Conservation (phyloP, 140 eudicot species). For the Senecio squalidus region DNA sequence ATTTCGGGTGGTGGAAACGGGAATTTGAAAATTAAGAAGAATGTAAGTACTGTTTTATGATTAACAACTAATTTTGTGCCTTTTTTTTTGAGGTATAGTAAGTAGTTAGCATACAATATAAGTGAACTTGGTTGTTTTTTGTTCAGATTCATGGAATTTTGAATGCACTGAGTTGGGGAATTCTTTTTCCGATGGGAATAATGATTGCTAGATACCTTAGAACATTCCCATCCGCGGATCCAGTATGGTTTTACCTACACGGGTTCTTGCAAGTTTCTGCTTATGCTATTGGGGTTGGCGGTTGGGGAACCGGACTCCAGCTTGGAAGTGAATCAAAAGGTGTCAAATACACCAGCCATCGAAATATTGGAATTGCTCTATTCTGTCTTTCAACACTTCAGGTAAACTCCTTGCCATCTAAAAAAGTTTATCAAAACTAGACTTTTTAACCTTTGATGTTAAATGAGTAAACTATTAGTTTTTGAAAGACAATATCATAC, state of each 20-base stretch:
- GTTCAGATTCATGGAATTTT: slow-evolving; percentile 80
- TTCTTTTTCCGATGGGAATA: slow-evolving; percentile 66
- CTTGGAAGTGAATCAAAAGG: slow-evolving; percentile 80
- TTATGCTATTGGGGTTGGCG: slow-evolving; percentile 86
- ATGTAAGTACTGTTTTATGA: slow-evolving; percentile 37
- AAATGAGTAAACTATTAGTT: no score
- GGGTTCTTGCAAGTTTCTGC: slow-evolving; percentile 62
- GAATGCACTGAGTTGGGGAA: slow-evolving; percentile 82
- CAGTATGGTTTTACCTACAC: slow-evolving; percentile 88
- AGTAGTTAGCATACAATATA: neutral
- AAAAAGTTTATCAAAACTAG: neutral
- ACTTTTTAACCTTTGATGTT: neutral
- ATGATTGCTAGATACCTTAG: slow-evolving; percentile 67
- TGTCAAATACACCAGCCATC: slow-evolving; percentile 43
- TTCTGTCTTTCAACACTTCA: slow-evolving; percentile 79
- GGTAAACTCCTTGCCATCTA: slow-evolving; percentile 31
- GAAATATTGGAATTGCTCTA: slow-evolving; percentile 69
- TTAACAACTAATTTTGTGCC: neutral
- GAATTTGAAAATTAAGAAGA: slow-evolving; percentile 35
- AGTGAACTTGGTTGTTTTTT: neutral
- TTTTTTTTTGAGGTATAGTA: no score
- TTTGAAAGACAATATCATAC: no score
- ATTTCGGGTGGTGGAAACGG: slow-evolving; percentile 28
- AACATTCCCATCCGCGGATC: slow-evolving; percentile 54
- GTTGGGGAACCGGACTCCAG: slow-evolving; percentile 87